phyloP scores from a whole-genome alignment of 2,329 filamentous ascomycete species.

The Apiospora aurea region DNA sequence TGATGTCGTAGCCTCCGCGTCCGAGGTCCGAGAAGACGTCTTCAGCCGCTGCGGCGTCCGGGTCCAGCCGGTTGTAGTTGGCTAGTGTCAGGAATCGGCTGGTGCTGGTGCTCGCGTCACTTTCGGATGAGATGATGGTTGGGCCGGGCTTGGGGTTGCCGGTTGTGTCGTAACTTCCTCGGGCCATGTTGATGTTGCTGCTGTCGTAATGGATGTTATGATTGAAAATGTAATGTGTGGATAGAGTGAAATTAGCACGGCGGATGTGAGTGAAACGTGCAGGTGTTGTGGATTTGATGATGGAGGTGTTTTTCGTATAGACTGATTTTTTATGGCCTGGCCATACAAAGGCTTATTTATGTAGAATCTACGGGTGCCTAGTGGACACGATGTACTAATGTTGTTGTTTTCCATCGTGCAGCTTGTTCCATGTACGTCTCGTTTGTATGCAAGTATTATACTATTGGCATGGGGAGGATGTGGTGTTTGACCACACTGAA shows the following conservation, averaged over 20 bases:
- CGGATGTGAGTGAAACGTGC: not conserved
- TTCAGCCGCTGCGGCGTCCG: too few relatives aligned
- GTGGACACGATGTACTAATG: not conserved
- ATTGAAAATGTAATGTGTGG: too few relatives aligned
- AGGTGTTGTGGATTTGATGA: not conserved
- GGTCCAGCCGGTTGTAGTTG: not conserved
- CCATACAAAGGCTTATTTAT: not conserved
- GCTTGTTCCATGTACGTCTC: not conserved
- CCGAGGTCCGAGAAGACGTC: not conserved
- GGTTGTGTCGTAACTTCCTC: not conserved
- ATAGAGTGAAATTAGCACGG: not conserved
- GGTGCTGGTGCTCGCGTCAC: not conserved
- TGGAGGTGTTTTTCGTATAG: not conserved
- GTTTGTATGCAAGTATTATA: not conserved
- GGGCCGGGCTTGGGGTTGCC: not conserved
- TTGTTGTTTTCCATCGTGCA: not conserved
- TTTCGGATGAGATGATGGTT: not conserved
- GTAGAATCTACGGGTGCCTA: not conserved
- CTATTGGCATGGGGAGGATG: not conserved
- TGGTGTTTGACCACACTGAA: not conserved
- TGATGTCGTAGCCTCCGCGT: constrained; percentile 5
- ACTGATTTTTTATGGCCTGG: not conserved
- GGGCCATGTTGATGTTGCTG: not conserved
- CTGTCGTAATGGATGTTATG: not conserved
- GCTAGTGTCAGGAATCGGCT: not conserved